Conservation (phyloP, 805 yeast genomes). For the Maudiozyma saulgeensis region DNA sequence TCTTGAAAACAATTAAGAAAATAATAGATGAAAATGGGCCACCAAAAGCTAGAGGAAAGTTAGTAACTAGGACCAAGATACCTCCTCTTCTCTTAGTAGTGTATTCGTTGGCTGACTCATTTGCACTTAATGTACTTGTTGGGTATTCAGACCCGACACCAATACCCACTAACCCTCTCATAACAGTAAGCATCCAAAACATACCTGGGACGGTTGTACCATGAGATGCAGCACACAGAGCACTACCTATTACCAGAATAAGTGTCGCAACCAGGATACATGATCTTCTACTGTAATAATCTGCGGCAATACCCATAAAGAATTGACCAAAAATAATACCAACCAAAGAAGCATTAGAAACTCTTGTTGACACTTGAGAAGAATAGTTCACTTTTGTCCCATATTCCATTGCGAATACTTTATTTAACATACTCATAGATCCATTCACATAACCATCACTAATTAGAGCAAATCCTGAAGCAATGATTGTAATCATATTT, state of each 20-base stretch:
- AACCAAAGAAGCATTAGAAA: conserved; percentile 4
- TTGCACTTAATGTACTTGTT: conserved; percentile 4
- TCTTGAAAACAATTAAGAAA: conserved; percentile 2
- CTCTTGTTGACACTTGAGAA: conserved; percentile 3
- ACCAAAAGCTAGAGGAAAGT: conserved; percentile 2
- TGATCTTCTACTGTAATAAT: conserved; percentile 2
- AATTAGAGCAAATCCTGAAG: conserved; percentile 4
- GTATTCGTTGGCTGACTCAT: conserved; percentile 4
- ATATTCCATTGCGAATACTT: conserved; percentile 2
- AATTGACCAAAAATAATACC: conserved; percentile 5
- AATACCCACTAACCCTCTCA: conserved; percentile 5
- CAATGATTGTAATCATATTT: conserved; percentile 4
- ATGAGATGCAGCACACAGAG: conserved; percentile 3
- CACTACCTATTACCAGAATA: conserved; percentile 3
- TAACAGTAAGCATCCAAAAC: conserved; percentile 4
- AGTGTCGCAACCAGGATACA: conserved; percentile 3
- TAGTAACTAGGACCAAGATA: conserved; percentile 2
- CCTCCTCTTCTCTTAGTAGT: conserved; percentile 4
- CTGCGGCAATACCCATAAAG: conserved; percentile 5
- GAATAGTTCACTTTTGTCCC: conserved; percentile 1
- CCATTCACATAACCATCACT: conserved; percentile 5
- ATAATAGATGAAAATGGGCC: conserved; percentile 1
- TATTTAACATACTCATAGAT: conserved; percentile 5
- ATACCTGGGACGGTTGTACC: conserved; percentile 3
- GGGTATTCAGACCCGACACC: conserved; percentile 6